A percentile compares a stretch with the other conserved stretches of the same genome.
Evolutionary conservation across 768 basidiomycete genomes (phyloP).

Genomic region (Lanmaoa rubissima): DNA sequence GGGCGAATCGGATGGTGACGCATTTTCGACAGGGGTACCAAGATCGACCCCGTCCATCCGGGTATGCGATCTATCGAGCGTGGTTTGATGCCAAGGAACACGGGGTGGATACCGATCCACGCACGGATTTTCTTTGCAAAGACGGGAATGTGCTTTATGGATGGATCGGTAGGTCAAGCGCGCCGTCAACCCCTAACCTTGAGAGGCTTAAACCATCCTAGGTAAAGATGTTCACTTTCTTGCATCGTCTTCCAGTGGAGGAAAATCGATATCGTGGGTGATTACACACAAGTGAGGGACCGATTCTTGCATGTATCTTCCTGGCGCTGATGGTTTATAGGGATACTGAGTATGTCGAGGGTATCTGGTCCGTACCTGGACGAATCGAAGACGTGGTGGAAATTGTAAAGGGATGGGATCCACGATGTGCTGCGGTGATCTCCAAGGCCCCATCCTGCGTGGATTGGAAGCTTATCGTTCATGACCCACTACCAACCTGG

Average conservation of each 20-base stretch:
- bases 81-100: constrained; percentile 27
- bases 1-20: neutral
- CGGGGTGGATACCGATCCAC: constrained; percentile 23
- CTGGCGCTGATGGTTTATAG: constrained; percentile 7
- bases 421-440: constrained; percentile 24
- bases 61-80: constrained; percentile 30
- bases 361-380: constrained; percentile 21
- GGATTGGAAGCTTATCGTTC: constrained; percentile 42
- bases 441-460: constrained; percentile 27
- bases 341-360: constrained; percentile 21
- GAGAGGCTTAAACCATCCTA: neutral
- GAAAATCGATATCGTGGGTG: constrained; percentile 19
- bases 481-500: constrained; percentile 38
- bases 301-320: neutral
- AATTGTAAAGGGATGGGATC: constrained; percentile 25
- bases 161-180: constrained; percentile 20
- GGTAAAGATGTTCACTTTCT: constrained; percentile 24
- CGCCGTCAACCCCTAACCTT: neutral
- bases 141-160: constrained; percentile 22
- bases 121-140: constrained; percentile 18
- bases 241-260: constrained; percentile 11
- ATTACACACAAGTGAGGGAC: constrained; percentile 21
- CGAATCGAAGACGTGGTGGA: constrained; percentile 23
- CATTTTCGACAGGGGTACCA: constrained; percentile 18
- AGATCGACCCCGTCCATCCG: constrained; percentile 27